Percentiles rank a stretch among this genome's conserved stretches.
Evolutionary conservation across 495 filamentous ascomycete species (phyloP).

Genomic region (Penicillium soppii): DNA sequence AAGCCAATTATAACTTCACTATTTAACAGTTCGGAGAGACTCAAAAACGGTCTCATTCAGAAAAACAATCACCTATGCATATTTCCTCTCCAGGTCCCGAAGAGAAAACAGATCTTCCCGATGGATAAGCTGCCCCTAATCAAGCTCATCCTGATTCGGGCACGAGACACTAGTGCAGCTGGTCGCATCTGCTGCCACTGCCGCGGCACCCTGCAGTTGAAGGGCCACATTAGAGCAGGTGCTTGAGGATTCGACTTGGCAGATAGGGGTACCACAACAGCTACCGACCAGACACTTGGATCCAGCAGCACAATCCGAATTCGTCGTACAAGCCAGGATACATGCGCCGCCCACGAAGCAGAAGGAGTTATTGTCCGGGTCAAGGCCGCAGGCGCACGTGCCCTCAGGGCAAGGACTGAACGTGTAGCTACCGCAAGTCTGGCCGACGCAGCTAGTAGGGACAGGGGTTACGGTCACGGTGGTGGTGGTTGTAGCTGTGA

Average conservation of each 20-base stretch:
- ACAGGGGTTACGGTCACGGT: not conserved
- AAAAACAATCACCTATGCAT: too few species aligned
- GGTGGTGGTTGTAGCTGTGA: not conserved
- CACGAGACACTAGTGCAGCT: not conserved
- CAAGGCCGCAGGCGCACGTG: not conserved
- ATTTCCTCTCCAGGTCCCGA: too few species aligned
- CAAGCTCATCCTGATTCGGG: not conserved
- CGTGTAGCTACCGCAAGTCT: not conserved
- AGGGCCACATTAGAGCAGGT: not conserved
- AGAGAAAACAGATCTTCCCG: too few species aligned
- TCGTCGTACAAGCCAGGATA: not conserved
- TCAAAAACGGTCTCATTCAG: too few species aligned
- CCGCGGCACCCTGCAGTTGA: not conserved
- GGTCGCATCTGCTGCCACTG: not conserved
- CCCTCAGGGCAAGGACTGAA: not conserved
- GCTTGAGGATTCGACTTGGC: not conserved
- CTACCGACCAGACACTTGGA: not conserved
- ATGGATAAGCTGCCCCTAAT: too few species aligned
- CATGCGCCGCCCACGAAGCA: not conserved
- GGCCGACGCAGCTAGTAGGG: not conserved
- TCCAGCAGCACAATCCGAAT: not conserved
- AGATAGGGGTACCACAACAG: not conserved
- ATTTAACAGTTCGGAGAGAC: too few species aligned
- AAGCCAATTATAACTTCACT: too few species aligned
- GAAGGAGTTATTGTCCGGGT: not conserved